Evolutionary conservation across 2,329 filamentous ascomycete genomes (phyloP).

Genomic region (Lecanicillium sp.): DNA sequence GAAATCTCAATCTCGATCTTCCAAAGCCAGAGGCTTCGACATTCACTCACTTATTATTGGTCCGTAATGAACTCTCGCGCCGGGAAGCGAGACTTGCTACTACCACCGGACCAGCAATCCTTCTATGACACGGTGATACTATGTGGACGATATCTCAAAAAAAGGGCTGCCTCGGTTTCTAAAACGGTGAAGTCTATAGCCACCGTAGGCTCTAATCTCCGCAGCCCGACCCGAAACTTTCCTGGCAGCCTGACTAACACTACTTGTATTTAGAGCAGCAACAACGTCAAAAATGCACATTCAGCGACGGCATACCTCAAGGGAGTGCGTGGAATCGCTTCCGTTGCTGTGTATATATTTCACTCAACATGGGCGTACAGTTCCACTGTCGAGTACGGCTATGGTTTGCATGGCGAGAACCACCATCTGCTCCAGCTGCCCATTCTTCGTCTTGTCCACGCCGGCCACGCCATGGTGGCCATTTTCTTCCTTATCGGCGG

Average conservation of each 20-base stretch:
- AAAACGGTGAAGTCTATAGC: not conserved
- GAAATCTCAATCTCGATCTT: no score
- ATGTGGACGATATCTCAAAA: slow-evolving; percentile 2
- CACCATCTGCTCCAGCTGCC: slow-evolving; percentile 7
- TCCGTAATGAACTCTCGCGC: no score
- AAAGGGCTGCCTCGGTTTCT: slow-evolving; percentile 2
- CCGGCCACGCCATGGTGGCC: slow-evolving; percentile 9
- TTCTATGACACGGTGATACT: slow-evolving; percentile 1
- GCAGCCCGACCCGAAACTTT: not conserved
- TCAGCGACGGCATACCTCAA: slow-evolving; percentile 4
- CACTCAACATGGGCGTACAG: slow-evolving; percentile 2
- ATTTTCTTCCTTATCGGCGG: slow-evolving; percentile 11
- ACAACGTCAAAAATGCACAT: not conserved
- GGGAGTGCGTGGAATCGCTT: slow-evolving; percentile 2
- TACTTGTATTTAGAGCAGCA: no score
- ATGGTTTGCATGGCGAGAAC: slow-evolving; percentile 5
- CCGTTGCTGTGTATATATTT: slow-evolving; percentile 4
- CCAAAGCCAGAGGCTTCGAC: no score
- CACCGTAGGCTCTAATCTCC: not conserved
- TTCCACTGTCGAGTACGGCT: slow-evolving; percentile 1
- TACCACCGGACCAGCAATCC: not conserved
- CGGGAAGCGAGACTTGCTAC: slow-evolving; percentile 3
- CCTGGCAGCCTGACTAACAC: no score
- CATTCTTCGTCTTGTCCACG: slow-evolving; percentile 5
- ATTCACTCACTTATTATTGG: no score